Base-by-base conservation (phyloP, 495 filamentous ascomycete species). In the Aspergillus heteromorphus region DNA sequence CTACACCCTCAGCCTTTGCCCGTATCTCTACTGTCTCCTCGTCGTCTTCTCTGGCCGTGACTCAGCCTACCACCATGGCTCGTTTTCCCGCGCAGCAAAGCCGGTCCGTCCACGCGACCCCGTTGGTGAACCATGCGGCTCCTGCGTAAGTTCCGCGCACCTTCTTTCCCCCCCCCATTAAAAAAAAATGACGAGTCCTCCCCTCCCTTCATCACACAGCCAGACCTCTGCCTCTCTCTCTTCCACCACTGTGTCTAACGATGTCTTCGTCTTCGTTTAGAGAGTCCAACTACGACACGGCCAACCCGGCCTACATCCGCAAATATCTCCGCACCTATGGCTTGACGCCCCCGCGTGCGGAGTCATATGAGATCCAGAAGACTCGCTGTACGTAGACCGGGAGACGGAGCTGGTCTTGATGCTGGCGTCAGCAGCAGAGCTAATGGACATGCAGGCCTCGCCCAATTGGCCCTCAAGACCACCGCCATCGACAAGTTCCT, bases 401-500 rank as follows among this genome's bases (percentile, higher is more conserved):
- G n/a, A 20, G 48, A 23, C 19, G 14, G 41, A 40, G 31, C 14
- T 18, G 19, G 23, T 41, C 25, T 20, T 19, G 41, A 6, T 36
- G 40, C 10, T n/a, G 43, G 29, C 45, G 43, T 9, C 34, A 36
- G 20, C n/a, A 10, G 4, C n/a, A 16, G 20, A 48, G 38, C 61
- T 63, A 58, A 56, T 53, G 36, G 7, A 18, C 1, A 14, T 29
- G 30, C 61, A 85, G 82, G 82, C 64, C 75, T 90, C 55, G 78
- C 81, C 50, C 84, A 89, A 70, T 85, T 98, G 71, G 82, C 84
- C 52, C 75, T 84, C 40, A 90, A 91, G 63, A 77, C 82, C 53
- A 91, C 88, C 43, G 72, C 78, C 36, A 90, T 98, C 67, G 93
- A 98, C 73, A 95, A 92, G 72, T 98, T 93, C 71, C 83, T 92